Conservation (phyloP, 305 asterid genomes). For the Fraxinus velutina region DNA sequence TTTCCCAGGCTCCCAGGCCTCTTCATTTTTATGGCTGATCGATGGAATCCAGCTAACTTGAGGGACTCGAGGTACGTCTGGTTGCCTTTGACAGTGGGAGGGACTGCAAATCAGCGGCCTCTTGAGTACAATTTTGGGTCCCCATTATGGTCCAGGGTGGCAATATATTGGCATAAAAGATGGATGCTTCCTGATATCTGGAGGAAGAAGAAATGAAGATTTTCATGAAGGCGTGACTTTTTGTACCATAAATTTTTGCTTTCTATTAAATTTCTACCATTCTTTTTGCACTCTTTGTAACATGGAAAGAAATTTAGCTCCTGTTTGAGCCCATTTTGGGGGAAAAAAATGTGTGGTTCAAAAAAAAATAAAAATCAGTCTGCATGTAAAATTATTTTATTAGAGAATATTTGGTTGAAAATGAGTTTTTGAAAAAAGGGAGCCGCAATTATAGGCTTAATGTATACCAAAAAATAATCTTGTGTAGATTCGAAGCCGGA, state of each 20-base stretch:
- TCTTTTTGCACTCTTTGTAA: constrained; percentile 10
- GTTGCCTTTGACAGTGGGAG: constrained; percentile 75
- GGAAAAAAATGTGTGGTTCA: no score
- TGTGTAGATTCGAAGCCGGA: constrained; percentile 27
- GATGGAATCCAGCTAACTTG: constrained; percentile 94
- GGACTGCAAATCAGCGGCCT: constrained; percentile 79
- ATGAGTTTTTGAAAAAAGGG: no score
- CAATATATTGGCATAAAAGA: constrained; percentile 82
- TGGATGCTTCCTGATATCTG: constrained; percentile 74
- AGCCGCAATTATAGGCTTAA: neutral
- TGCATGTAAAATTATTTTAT: no score
- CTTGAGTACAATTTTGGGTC: constrained; percentile 74
- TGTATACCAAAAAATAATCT: constrained; percentile 19
- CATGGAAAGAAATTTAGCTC: neutral
- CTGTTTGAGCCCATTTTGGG: no score
- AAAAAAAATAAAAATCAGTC: no score
- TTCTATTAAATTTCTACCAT: constrained; percentile 10
- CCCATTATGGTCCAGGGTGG: constrained; percentile 85
- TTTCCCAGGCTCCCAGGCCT: constrained; percentile 56
- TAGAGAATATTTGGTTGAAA: no score
- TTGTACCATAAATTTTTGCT: constrained; percentile 29
- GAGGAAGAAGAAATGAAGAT: constrained; percentile 34
- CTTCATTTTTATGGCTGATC: constrained; percentile 84
- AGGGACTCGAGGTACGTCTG: constrained; percentile 86
- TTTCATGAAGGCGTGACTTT: constrained; percentile 16